Evolutionary conservation across 164 flowering plant genomes (phyloP).

Genomic region (Kingdonia uniflora): DNA sequence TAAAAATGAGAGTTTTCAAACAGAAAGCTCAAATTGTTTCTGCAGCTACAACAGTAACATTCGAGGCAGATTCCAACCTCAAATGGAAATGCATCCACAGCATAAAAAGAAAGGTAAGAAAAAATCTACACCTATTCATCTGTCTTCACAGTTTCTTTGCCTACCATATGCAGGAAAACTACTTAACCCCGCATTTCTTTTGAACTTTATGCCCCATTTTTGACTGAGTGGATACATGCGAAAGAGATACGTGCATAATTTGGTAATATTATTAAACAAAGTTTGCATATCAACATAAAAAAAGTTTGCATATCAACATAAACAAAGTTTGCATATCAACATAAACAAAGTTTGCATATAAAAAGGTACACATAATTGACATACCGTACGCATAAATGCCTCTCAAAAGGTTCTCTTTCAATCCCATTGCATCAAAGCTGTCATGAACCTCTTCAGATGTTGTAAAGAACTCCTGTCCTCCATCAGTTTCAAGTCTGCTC

Average conservation of each 20-base stretch:
- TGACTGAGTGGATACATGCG: neutral
- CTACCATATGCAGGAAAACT: too few relatives aligned
- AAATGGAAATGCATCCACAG: neutral
- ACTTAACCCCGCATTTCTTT: neutral
- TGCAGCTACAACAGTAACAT: too few relatives aligned
- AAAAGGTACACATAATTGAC: neutral
- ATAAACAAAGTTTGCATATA: too few relatives aligned
- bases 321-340: neutral
- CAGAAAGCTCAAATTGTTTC: too few relatives aligned
- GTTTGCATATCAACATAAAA: neutral
- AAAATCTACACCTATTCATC: too few relatives aligned
- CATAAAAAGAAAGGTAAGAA: neutral
- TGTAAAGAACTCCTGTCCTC: neutral
- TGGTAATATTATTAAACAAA: neutral
- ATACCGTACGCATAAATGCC: slow-evolving; percentile 15
- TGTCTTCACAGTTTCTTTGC: too few relatives aligned
- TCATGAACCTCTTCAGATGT: neutral
- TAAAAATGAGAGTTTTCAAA: neutral
- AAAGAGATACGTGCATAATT: too few relatives aligned
- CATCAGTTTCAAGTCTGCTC: slow-evolving; percentile 1
- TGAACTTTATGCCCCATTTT: neutral
- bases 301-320: neutral
- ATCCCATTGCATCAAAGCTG: slow-evolving; percentile 8
- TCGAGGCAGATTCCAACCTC: neutral
- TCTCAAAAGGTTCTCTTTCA: slow-evolving; percentile 13